Base-by-base conservation (phyloP, 148 eudicot species). In the Agrostemma githago region DNA sequence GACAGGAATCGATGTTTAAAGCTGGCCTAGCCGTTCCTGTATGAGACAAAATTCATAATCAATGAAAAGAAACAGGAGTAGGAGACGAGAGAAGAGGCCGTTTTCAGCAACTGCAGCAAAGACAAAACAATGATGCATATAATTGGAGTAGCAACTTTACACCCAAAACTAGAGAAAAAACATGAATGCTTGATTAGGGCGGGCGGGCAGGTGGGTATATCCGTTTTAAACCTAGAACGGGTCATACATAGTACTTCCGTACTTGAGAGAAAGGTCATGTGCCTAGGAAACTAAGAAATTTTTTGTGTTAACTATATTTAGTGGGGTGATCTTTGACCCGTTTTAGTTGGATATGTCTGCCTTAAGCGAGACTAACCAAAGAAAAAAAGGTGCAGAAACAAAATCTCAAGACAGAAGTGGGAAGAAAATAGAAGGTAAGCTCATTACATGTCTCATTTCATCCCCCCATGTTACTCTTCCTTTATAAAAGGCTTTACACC, bases 11-110 rank as follows among this genome's bases (percentile, higher is more conserved):
- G 43, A 17, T 14, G 56, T 77, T 86, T 75, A 86, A 15, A 77
- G 74, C 6, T 82, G 82, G 44, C 87, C 90, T 72, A 86, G 76
- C 26, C 83, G 83, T 66, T 87, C 88, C 92, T 87, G 86, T 54
- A 80, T 70, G 71, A 41, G 69, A 77, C 54, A 62, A 43, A 44
- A 37, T 16, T 73, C 20, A 60, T 39, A 54, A 48, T 59, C 34
- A 68, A 19, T 34, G 16, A 76, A 53, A 17, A 41, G 48, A 8
- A 78, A 40, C 19, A 44, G n/a, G 37, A 60, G 11, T 14, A 44
- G n/a, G 37, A 60, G 11, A 26, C 42, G 17, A 14, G 14, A 62
- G 44, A n/a, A 3, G 73, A 60, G 46, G 26, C 21, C 26, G 9
- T 19, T 77, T 17, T 1, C 10, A 21, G 26, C 16, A n/a, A 16